phyloP scores from a whole-genome alignment of 1,284 basidiomycete genomes.

The Boletus mariae region DNA sequence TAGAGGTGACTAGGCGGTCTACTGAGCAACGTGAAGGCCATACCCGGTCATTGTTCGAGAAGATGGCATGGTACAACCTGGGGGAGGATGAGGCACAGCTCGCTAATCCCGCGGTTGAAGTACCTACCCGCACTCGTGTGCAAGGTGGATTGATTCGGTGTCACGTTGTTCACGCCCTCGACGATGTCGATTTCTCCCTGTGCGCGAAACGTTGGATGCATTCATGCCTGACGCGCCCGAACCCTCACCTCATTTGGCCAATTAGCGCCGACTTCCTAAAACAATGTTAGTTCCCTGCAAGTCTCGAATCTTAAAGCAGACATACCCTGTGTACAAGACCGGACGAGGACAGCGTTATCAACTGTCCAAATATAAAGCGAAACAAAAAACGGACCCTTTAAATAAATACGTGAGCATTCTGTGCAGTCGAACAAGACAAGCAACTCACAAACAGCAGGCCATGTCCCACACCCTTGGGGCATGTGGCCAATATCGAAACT shows the following conservation, averaged over 20 bases:
- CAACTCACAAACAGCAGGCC: slow-evolving; percentile 36
- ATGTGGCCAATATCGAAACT: slow-evolving; percentile 38
- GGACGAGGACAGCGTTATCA: not conserved
- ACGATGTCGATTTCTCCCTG: slow-evolving; percentile 63
- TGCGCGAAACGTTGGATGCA: not conserved
- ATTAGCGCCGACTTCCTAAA: slow-evolving; percentile 18
- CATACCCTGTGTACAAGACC: not conserved
- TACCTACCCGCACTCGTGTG: slow-evolving; percentile 47
- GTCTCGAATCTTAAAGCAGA: not conserved
- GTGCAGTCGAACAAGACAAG: not conserved
- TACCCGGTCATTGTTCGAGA: slow-evolving; percentile 50
- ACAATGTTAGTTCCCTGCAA: not conserved
- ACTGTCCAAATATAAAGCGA: not conserved
- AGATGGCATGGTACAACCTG: slow-evolving; percentile 61
- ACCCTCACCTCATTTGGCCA: slow-evolving; percentile 17
- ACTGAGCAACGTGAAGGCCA: slow-evolving; percentile 3
- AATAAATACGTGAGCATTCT: not conserved
- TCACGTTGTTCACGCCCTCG: slow-evolving; percentile 61
- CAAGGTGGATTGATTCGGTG: slow-evolving; percentile 56
- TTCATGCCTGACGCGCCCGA: not conserved
- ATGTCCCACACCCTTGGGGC: slow-evolving; percentile 39
- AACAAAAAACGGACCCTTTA: slow-evolving; percentile 19
- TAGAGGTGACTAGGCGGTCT: too few relatives aligned
- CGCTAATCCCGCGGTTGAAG: not conserved
- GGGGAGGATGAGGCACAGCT: not conserved